Evolutionary conservation across 108 stramenopile genomes (phyloP).

Genomic region (Asterionellopsis glacialis): DNA sequence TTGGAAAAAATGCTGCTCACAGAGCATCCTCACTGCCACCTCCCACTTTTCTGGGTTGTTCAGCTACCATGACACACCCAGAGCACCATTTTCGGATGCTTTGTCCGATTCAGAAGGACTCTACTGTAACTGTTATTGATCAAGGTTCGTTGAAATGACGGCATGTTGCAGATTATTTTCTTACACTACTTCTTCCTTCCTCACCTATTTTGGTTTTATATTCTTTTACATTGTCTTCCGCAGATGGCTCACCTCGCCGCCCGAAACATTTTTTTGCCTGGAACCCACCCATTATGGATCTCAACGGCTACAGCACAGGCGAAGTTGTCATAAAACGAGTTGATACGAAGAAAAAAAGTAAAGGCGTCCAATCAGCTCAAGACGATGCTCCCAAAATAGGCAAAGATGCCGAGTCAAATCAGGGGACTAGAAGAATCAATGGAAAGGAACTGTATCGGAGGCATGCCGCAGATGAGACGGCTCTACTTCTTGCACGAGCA

Average conservation of each 20-base stretch:
- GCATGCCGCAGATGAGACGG: constrained; percentile 92
- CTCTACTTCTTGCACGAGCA: constrained; percentile 76
- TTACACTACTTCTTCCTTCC: too few species aligned
- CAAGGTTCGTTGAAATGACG: constrained; percentile 4
- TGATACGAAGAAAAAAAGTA: not conserved
- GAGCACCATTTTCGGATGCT: constrained; percentile 73
- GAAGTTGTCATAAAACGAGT: constrained; percentile 9
- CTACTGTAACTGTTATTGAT: constrained; percentile 42
- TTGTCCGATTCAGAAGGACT: constrained; percentile 52
- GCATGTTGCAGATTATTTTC: too few species aligned
- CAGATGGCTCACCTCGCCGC: constrained; percentile 78
- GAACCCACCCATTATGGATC: constrained; percentile 78
- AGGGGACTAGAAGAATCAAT: not conserved
- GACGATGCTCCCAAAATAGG: not conserved
- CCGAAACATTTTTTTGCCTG: constrained; percentile 83
- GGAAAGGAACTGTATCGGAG: constrained; percentile 25
- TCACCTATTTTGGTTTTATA: too few species aligned
- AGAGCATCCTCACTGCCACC: not conserved
- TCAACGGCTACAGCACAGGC: constrained; percentile 26
- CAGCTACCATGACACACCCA: constrained; percentile 90
- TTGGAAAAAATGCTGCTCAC: not conserved
- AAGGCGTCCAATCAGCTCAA: not conserved
- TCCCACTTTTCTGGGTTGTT: constrained; percentile 79
- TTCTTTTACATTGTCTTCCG: not conserved
- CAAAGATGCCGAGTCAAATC: not conserved